Evolutionary conservation across 2,329 filamentous ascomycete species (phyloP).

Genomic region (Neoarthrinium moseri): DNA sequence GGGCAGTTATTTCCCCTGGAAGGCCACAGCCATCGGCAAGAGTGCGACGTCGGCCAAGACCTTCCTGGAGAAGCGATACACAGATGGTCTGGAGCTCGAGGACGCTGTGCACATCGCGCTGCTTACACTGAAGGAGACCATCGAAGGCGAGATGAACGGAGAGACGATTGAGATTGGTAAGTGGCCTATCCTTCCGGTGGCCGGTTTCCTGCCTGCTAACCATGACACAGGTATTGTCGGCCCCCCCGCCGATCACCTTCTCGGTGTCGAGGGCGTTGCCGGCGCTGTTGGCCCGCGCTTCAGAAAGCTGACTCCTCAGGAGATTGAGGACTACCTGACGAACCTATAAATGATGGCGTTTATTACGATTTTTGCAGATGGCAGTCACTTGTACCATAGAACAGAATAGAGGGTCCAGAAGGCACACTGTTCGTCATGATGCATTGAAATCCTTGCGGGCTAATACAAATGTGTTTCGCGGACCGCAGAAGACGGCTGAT

Average conservation of each 20-base stretch:
- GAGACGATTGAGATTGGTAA: constrained; percentile 97
- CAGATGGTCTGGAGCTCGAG: constrained; percentile 92
- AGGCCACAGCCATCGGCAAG: constrained; percentile 98
- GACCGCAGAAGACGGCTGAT: constrained; percentile 46
- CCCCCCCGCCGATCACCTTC: constrained; percentile 85
- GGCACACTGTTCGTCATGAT: constrained; percentile 21
- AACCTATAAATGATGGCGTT: constrained; percentile 70
- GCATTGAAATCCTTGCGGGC: constrained; percentile 24
- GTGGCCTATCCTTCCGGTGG: constrained; percentile 27
- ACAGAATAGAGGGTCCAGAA: constrained; percentile 40
- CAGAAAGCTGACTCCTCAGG: constrained; percentile 92
- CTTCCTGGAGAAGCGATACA: constrained; percentile 98
- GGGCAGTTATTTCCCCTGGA: constrained; percentile 98
- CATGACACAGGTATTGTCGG: constrained; percentile 79
- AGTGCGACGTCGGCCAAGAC: constrained; percentile 98
- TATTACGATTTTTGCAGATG: constrained; percentile 20
- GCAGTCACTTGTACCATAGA: constrained; percentile 46
- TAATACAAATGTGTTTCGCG: constrained; percentile 48
- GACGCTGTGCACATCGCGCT: constrained; percentile 98
- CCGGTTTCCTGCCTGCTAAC: constrained; percentile 22
- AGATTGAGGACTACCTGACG: constrained; percentile 99
- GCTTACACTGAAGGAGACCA: constrained; percentile 96
- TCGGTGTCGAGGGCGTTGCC: constrained; percentile 88
- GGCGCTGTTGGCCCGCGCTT: constrained; percentile 83
- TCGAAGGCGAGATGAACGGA: constrained; percentile 98